Base-by-base conservation (phyloP, 371 early-diverging fungal species). In the Syncephalastrum racemosum region DNA sequence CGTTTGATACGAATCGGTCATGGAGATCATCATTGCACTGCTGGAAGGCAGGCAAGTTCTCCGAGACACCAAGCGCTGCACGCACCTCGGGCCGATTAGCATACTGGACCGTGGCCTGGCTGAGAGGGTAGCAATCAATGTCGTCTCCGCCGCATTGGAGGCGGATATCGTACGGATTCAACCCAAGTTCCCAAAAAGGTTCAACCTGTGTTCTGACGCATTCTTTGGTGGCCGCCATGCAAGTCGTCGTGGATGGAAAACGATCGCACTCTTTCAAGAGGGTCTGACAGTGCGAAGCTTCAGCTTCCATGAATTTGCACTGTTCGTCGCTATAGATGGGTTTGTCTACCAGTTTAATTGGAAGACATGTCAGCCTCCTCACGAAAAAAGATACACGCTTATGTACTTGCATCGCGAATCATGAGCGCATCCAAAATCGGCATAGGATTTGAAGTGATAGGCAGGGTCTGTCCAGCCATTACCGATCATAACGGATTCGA, bases 381-480 rank as follows among this genome's bases (percentile, higher is more conserved):
- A 2, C 39, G 16, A n/a, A 20, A 40, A 14, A 8, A 49, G 45
- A 12, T 12, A 31, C 10, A 31, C 0, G 27, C 7, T 7, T 31
- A 31, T 31, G 2, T 31, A 31, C 36, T 27, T 43, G 27, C 41
- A 54, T 42, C 8, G 20, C n/a, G 27, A 56, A 44, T 64, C 62
- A 16, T 61, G 46, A n/a, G 88, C 82, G 63, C 91, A 90, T 1
- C 90, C 92, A 84, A 90, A 92, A 44, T 85, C 79, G 12, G 90
- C 85, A 69, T 92, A 96, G 70, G 85, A 88, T 66, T 89, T 79
- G 64, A 88, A 91, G 71, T 96, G 97, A 0, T 81, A 77, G 52
- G 84, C 73, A 22, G 92, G 91, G 50, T 94, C 89, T 1, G 90
- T 90, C 74, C 94, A 75, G 1, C 96, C 97, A 67, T 96, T 96